Evolutionary conservation across 768 basidiomycete species (phyloP).

Genomic region (Suillus paluster): DNA sequence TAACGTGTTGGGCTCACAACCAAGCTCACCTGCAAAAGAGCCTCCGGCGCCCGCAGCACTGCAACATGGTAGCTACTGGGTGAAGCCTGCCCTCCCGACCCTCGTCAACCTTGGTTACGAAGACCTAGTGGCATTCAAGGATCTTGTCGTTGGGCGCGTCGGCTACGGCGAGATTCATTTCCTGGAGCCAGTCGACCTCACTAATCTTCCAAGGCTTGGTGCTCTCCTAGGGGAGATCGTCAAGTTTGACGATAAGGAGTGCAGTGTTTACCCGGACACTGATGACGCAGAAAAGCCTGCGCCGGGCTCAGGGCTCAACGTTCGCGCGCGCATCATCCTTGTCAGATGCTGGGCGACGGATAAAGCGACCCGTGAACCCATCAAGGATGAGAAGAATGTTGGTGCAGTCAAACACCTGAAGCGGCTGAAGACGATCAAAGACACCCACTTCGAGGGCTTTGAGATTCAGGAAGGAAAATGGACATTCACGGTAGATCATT

Average conservation of each 20-base stretch:
- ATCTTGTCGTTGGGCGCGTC: constrained; percentile 86
- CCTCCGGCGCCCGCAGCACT: constrained; percentile 43
- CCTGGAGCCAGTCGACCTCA: constrained; percentile 84
- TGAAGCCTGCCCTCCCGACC: constrained; percentile 74
- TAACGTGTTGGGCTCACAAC: constrained; percentile 28
- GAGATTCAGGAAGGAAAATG: constrained; percentile 84
- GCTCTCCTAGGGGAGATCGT: constrained; percentile 87
- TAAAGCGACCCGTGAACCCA: constrained; percentile 87
- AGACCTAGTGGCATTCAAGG: constrained; percentile 72
- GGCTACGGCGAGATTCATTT: constrained; percentile 89
- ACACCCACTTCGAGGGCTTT: constrained; percentile 84
- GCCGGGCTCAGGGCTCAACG: constrained; percentile 87
- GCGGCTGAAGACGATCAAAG: constrained; percentile 81
- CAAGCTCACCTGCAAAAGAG: constrained; percentile 33
- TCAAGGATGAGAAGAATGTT: constrained; percentile 82
- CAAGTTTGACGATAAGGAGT: constrained; percentile 89
- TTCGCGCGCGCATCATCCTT: constrained; percentile 77
- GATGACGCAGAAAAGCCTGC: constrained; percentile 85
- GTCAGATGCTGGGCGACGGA: constrained; percentile 87
- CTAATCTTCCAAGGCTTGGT: constrained; percentile 76
- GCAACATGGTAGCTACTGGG: constrained; percentile 91
- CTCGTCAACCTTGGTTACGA: constrained; percentile 75
- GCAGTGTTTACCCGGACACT: constrained; percentile 91
- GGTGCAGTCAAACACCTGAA: constrained; percentile 73
- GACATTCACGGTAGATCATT: constrained; percentile 95